Conservation (phyloP, 169 alveolate species). For the Blepharisma undulans region DNA sequence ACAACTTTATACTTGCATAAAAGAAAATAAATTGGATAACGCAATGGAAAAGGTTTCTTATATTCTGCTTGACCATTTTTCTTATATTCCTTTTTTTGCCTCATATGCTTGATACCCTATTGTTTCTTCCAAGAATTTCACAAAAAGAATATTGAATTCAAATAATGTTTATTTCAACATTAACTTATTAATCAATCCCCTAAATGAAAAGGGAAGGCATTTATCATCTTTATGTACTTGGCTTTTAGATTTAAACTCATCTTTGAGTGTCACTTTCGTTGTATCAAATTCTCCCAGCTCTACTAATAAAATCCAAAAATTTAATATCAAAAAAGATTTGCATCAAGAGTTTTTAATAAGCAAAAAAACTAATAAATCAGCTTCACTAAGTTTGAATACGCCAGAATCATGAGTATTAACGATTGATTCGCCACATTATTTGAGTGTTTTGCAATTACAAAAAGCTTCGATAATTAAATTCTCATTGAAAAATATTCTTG, state of each 20-base stretch:
- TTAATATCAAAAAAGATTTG: neutral
- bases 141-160: neutral
- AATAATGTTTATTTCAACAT: neutral
- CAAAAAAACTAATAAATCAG: neutral
- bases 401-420: neutral
- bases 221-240: neutral
- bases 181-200: neutral
- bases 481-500: neutral
- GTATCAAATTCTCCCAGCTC: neutral
- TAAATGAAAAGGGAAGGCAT: neutral
- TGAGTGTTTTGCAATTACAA: neutral
- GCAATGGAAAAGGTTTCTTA: neutral
- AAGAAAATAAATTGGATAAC: neutral
- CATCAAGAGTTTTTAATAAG: neutral
- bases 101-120: neutral
- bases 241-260: neutral
- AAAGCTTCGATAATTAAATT: neutral
- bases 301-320: neutral
- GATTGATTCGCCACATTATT: neutral
- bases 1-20: neutral
- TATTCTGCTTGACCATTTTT: neutral
- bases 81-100: neutral
- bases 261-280: neutral
- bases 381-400: neutral
- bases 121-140: neutral